Percentiles rank a stretch among this genome's conserved stretches.
Conservation (phyloP, 306 rosid genomes). For the Ormosia emarginata region DNA sequence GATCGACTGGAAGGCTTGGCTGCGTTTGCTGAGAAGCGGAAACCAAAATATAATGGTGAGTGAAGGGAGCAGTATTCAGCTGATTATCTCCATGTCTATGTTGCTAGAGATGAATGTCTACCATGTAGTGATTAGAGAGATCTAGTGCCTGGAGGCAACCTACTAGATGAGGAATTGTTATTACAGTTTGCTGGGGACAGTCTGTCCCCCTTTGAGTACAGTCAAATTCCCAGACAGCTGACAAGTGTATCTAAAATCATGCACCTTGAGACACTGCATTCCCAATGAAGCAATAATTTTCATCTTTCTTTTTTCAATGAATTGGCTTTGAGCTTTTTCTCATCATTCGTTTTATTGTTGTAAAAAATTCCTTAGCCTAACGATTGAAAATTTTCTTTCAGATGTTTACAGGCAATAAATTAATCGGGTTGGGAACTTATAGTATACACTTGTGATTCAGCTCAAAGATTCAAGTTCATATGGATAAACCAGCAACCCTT, state of each 20-base stretch:
- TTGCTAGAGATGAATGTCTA: constrained; percentile 1
- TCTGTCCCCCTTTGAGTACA: background rate
- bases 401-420: background rate
- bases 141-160: background rate
- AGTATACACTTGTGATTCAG: background rate
- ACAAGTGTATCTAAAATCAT: background rate
- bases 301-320: background rate
- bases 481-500: background rate
- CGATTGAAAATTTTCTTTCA: background rate
- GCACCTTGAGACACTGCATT: background rate
- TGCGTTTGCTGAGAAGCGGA: constrained; percentile 91
- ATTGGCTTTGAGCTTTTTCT: background rate
- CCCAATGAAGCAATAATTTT: constrained; percentile 6
- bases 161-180: background rate
- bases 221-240: background rate
- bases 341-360: background rate
- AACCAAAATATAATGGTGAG: constrained; percentile 69
- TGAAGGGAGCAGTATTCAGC: constrained; percentile 22
- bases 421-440: background rate
- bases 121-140: constrained; percentile 15
- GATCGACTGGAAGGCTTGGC: constrained; percentile 88
- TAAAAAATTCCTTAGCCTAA: background rate
- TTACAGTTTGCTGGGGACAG: background rate
- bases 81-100: background rate
- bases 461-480: background rate